Evolutionary conservation across 179 eudicot genomes (phyloP).

Genomic region (Silene noctiflora): DNA sequence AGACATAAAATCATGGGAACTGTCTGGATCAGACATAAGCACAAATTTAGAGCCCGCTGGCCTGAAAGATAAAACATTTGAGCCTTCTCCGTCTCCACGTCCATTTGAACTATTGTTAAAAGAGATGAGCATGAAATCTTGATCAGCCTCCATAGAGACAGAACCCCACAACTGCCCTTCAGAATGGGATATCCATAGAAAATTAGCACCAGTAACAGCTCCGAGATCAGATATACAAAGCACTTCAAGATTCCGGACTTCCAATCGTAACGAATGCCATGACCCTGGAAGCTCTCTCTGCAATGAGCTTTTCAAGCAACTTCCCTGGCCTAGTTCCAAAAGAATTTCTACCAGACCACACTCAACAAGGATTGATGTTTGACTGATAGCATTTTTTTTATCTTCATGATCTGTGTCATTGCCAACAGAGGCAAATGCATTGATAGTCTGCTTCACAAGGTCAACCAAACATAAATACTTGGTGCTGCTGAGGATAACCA

Average conservation of each 20-base stretch:
- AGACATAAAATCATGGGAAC: slow-evolving; percentile 42
- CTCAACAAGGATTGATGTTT: slow-evolving; percentile 64
- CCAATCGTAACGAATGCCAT: slow-evolving; percentile 59
- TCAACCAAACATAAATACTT: slow-evolving; percentile 40
- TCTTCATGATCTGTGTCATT: slow-evolving; percentile 34
- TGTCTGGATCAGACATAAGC: slow-evolving; percentile 59
- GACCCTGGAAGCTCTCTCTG: slow-evolving; percentile 87
- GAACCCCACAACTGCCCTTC: slow-evolving; percentile 85
- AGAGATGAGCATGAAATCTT: slow-evolving; percentile 61
- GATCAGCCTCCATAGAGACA: slow-evolving; percentile 38
- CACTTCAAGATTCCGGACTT: slow-evolving; percentile 53
- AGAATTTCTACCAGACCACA: slow-evolving; percentile 56
- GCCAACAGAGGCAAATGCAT: slow-evolving; percentile 33
- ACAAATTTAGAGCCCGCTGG: slow-evolving; percentile 69
- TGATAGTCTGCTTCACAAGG: slow-evolving; percentile 51
- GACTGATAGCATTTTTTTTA: slow-evolving; percentile 34
- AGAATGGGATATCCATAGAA: slow-evolving; percentile 65
- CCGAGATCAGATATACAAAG: slow-evolving; percentile 69
- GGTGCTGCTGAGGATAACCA: slow-evolving; percentile 44
- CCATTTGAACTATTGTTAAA: slow-evolving; percentile 64
- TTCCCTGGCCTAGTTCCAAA: slow-evolving; percentile 41
- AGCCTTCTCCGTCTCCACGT: slow-evolving; percentile 94
- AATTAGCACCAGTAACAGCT: slow-evolving; percentile 48
- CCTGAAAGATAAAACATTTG: slow-evolving; percentile 65
- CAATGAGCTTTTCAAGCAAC: slow-evolving; percentile 47